A percentile compares a stretch with the other conserved stretches of the same genome.
These are phyloP conservation scores for Suhomyces faveliae DNA, from an alignment of 805 yeast genomes.

Conservation along the genomic window DNA sequence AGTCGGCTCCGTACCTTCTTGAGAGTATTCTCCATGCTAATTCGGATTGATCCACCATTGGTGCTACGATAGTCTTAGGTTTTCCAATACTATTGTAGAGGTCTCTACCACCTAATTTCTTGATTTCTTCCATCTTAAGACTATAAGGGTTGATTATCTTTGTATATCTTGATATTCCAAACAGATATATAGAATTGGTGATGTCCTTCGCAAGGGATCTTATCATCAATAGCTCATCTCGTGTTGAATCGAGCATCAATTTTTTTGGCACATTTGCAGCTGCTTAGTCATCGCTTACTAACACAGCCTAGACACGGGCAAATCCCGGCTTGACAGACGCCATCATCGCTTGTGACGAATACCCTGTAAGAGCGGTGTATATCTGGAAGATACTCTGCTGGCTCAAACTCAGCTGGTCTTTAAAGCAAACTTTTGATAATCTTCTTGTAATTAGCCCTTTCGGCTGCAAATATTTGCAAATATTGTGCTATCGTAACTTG, in stretches of 20 bases:
- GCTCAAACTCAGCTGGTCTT: background rate
- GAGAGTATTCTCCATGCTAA: conserved; percentile 92
- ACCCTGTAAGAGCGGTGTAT: no score
- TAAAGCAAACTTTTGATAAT: background rate
- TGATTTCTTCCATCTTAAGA: background rate
- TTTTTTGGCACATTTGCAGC: background rate
- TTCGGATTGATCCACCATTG: conserved; percentile 98
- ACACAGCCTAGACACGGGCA: no score
- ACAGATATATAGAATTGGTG: background rate
- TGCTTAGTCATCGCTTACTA: background rate
- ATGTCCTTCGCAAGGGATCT: background rate
- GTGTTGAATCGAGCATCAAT: background rate
- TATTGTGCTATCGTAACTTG: background rate
- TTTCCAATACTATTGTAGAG: conserved; percentile 66
- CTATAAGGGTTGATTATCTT: background rate
- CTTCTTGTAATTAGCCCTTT: background rate
- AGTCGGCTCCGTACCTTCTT: conserved; percentile 84
- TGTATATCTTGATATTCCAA: background rate
- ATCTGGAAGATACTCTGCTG: background rate
- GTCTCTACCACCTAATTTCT: conserved; percentile 54
- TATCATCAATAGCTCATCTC: background rate
- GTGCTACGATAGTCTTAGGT: conserved; percentile 89
- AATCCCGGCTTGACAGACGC: background rate
- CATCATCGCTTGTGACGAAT: no score
- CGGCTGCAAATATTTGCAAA: background rate